Conservation (phyloP, 1,284 basidiomycete genomes). For the Xerocomus minutiporus region DNA sequence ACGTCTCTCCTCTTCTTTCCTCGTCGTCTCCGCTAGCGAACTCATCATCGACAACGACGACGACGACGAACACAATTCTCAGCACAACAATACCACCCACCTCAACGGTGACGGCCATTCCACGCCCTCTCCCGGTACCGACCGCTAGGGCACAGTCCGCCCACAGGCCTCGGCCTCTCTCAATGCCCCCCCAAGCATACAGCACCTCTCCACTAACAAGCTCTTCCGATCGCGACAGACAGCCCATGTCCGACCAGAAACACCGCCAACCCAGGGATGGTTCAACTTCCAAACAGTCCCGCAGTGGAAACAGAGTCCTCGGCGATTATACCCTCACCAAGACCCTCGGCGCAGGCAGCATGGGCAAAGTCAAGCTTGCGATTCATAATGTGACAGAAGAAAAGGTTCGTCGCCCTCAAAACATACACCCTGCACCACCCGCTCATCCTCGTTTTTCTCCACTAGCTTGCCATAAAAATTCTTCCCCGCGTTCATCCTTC, state of each 20-base stretch:
- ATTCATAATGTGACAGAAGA: slow-evolving; percentile 87
- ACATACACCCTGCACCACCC: neutral
- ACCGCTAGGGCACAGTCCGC: slow-evolving; percentile 20
- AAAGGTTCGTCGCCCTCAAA: slow-evolving; percentile 60
- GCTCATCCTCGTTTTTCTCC: slow-evolving; percentile 11
- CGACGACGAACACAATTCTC: slow-evolving; percentile 3
- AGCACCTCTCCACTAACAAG: slow-evolving; percentile 30
- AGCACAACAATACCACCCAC: slow-evolving; percentile 4
- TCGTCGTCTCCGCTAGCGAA: slow-evolving; percentile 15
- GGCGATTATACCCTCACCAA: slow-evolving; percentile 97
- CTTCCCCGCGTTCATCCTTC: slow-evolving; percentile 77
- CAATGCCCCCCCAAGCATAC: slow-evolving; percentile 62
- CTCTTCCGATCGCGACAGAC: slow-evolving; percentile 33
- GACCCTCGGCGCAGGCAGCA: slow-evolving; percentile 95
- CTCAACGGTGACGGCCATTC: slow-evolving; percentile 17
- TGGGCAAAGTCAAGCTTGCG: slow-evolving; percentile 99
- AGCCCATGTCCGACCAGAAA: slow-evolving; percentile 32
- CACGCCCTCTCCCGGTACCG: slow-evolving; percentile 28
- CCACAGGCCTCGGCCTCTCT: slow-evolving; percentile 56
- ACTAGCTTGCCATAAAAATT: slow-evolving; percentile 95
- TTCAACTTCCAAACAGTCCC: slow-evolving; percentile 31
- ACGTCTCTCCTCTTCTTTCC: slow-evolving; percentile 16
- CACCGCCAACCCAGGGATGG: slow-evolving; percentile 32
- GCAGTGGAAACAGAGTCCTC: slow-evolving; percentile 60
- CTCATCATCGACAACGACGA: slow-evolving; percentile 12